A percentile compares a stretch with the other conserved stretches of the same genome.
Evolutionary conservation across 192 early-diverging fungal species (phyloP).

Genomic region (Funneliformis mosseae): DNA sequence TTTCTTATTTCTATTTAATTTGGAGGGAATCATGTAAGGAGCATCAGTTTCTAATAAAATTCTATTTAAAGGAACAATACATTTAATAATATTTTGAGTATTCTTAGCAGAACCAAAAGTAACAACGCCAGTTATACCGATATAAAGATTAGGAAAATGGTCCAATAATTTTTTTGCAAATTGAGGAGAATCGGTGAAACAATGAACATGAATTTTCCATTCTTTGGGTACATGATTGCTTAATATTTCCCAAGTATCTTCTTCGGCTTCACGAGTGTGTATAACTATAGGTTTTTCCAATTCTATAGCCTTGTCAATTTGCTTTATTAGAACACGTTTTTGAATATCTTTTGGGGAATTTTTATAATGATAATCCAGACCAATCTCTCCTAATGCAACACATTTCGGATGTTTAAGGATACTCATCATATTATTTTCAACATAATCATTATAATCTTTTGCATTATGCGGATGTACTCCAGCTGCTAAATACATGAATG

Average conservation of each 20-base stretch:
- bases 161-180: slow-evolving; percentile 25
- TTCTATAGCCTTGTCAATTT: slow-evolving; percentile 21
- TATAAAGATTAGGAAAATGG: slow-evolving; percentile 32
- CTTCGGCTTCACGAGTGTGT: slow-evolving; percentile 34
- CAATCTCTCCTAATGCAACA: slow-evolving; percentile 29
- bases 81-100: slow-evolving; percentile 20
- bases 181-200: slow-evolving; percentile 30
- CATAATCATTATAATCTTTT: slow-evolving; percentile 30
- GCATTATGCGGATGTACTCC: slow-evolving; percentile 34
- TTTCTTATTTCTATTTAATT: slow-evolving; percentile 31
- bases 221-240: slow-evolving; percentile 19
- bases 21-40: slow-evolving; percentile 28
- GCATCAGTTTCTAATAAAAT: slow-evolving; percentile 34
- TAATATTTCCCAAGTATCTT: slow-evolving; percentile 31
- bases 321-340: slow-evolving; percentile 7
- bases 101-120: slow-evolving; percentile 30
- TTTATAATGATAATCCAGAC: slow-evolving; percentile 36
- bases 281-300: slow-evolving; percentile 28
- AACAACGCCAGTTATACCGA: slow-evolving; percentile 33
- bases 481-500: slow-evolving; percentile 26
- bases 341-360: slow-evolving; percentile 24
- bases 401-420: slow-evolving; percentile 27
- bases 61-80: slow-evolving; percentile 17
- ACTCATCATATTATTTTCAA: slow-evolving; percentile 10
- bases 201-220: slow-evolving; percentile 34